These are phyloP conservation scores for Melastoma malabathricum DNA, from an alignment of 345 rosid species.

Conservation along the genomic window DNA sequence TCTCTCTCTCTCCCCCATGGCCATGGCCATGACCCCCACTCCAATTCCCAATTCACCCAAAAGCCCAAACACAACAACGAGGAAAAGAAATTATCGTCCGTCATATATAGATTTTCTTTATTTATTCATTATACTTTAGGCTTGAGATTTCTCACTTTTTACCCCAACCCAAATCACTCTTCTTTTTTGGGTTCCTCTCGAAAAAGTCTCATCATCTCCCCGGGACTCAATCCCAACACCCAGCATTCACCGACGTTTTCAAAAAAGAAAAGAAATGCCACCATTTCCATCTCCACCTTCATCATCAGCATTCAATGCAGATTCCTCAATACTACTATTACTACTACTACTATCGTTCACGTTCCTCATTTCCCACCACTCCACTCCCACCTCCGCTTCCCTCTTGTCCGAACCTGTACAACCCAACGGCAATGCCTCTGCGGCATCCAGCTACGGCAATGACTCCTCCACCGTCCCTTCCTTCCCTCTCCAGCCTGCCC, in stretches of 20 bases:
- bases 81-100: background rate
- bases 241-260: background rate
- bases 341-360: conserved; percentile 9
- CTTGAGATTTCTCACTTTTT: background rate
- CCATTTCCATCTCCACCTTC: conserved; percentile 1
- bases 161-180: background rate
- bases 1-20: no score
- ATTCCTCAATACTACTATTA: background rate
- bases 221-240: conserved; percentile 1
- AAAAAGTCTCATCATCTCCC: background rate
- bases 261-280: background rate
- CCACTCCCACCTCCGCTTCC: conserved; percentile 17
- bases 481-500: conserved; percentile 51
- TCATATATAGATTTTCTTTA: no score
- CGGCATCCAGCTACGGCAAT: conserved; percentile 21
- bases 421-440: background rate
- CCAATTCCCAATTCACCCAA: no score
- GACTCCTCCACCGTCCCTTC: conserved; percentile 77
- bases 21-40: no score
- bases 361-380: conserved; percentile 8
- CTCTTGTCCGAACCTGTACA: conserved; percentile 49
- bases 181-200: background rate
- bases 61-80: no score
- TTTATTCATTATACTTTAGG: no score
- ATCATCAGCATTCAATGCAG: background rate